A percentile compares a stretch with the other conserved stretches of the same genome.
Evolutionary conservation across 345 rosid species (phyloP).

Genomic region (Citrus hindsii): DNA sequence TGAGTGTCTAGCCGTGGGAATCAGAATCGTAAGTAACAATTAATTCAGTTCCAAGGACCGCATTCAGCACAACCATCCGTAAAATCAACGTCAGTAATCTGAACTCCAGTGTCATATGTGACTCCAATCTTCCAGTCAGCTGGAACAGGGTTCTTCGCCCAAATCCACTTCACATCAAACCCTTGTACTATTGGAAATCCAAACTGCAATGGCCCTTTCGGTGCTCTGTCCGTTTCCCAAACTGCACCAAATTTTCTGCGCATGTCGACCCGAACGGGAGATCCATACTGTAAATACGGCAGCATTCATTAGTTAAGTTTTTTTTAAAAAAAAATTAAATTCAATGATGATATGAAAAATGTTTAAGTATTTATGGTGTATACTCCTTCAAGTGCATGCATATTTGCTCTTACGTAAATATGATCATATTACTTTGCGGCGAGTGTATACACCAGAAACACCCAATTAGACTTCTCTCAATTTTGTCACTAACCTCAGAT

Average conservation of each 20-base stretch:
- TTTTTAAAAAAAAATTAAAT: too few species aligned
- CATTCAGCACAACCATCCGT: conserved; percentile 73
- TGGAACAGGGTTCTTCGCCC: conserved; percentile 72
- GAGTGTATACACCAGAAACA: too few species aligned
- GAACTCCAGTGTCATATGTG: conserved; percentile 66
- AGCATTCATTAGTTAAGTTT: neutral
- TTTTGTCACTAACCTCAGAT: conserved; percentile 39
- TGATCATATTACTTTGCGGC: too few species aligned
- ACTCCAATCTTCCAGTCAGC: conserved; percentile 60
- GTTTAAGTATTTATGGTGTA: too few species aligned
- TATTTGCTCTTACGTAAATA: too few species aligned
- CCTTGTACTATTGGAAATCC: conserved; percentile 65
- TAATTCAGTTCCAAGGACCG: conserved; percentile 48
- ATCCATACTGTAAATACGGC: conserved; percentile 38
- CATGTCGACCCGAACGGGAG: conserved; percentile 64
- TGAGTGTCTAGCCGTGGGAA: neutral
- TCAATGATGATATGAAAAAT: too few species aligned
- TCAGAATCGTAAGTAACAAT: too few species aligned
- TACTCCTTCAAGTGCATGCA: too few species aligned
- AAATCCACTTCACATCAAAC: conserved; percentile 72
- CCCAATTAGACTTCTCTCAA: neutral
- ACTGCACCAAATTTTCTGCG: conserved; percentile 69
- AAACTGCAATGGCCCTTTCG: conserved; percentile 66
- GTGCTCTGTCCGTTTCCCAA: conserved; percentile 65
- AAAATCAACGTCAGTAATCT: conserved; percentile 63